Evolutionary conservation across 2,329 filamentous ascomycete species (phyloP), one percentile per base, ranked within the genome.

Genomic region (Aspergillus sp.): DNA sequence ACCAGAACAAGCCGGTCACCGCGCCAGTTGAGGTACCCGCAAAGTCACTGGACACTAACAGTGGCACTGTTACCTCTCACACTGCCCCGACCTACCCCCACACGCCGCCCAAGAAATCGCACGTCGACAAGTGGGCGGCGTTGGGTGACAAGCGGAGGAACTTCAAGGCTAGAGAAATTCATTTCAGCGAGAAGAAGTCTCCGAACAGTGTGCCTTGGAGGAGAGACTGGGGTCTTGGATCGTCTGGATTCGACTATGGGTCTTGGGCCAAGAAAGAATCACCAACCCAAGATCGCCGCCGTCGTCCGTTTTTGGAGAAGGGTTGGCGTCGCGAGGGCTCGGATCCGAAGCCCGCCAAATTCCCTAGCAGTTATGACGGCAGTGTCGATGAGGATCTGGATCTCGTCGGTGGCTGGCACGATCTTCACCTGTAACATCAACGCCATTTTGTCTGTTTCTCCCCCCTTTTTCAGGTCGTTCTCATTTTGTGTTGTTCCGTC

Each of bases 341-440:
- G 9, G 66, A 60, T 44, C 49, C 50, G 48, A 61, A 57, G 54
- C 59, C 52, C 48, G 59, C 56, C 56, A 67, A 61, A 44, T 48
- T 51, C 33, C 54, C 60, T 35, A 59, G 60, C 37, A 57, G 60
- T 56, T 68, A 76, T 61, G 84, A 86, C 71, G 79, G 60, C 43
- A 67, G 58, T 37, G 45, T 67, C 27, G 67, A 88, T 66, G 84
- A 83, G 62, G 86, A 91, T 62, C 72, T 90, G 75, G 90, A 95
- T 81, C 95, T 91, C 85, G 88, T 95, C 82, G 90, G 90, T 76
- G 88, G 87, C 72, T 94, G 88, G 82, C 83, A 87, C 68, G 82
- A 83, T 65, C 74, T 80, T 66, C 78, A 81, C 67, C 75, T 81
- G 67, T 81, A 79, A 57, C 36, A 44, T 35, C 27, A 3, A 33